A percentile compares a stretch with the other conserved stretches of the same genome.
These are phyloP conservation scores for Chlorella vulgaris DNA, from an alignment of 139 green algal species.

Conservation along the genomic window DNA sequence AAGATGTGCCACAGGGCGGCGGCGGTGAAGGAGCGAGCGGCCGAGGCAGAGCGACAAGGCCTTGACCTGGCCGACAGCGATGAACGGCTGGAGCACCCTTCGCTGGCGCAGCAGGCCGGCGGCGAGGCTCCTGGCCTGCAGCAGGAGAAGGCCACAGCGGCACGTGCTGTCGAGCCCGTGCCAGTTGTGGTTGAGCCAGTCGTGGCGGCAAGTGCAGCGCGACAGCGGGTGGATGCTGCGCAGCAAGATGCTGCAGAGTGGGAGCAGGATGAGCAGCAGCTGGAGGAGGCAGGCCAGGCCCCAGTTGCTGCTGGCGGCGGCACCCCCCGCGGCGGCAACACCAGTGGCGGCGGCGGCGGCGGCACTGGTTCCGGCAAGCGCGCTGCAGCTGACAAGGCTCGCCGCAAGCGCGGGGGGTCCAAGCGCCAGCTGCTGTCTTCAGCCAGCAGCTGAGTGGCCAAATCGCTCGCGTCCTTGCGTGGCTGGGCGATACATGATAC, in stretches of 20 bases:
- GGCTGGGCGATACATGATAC: no score
- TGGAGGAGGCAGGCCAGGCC: neutral
- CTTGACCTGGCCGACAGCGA: conserved; percentile 25
- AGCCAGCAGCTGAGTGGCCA: no score
- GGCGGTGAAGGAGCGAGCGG: conserved; percentile 12
- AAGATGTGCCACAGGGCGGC: conserved; percentile 38
- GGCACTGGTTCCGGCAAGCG: no score
- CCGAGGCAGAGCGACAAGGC: conserved; percentile 10
- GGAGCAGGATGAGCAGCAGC: neutral
- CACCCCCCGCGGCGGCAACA: neutral
- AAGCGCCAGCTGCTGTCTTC: neutral
- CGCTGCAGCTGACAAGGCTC: neutral
- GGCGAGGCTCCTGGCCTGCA: neutral
- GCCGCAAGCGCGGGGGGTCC: neutral
- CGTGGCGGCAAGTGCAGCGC: no score
- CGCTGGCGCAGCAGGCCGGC: neutral
- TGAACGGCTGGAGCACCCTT: conserved; percentile 16
- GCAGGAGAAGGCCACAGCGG: no score
- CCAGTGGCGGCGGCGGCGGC: no score
- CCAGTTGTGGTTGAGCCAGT: no score
- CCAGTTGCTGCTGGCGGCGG: no score
- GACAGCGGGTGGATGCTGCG: neutral
- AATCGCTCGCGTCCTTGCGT: no score
- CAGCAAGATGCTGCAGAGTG: neutral
- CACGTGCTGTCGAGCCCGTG: no score